Evolutionary conservation across 2,329 filamentous ascomycete species (phyloP).

Genomic region (Thelonectria olida): DNA sequence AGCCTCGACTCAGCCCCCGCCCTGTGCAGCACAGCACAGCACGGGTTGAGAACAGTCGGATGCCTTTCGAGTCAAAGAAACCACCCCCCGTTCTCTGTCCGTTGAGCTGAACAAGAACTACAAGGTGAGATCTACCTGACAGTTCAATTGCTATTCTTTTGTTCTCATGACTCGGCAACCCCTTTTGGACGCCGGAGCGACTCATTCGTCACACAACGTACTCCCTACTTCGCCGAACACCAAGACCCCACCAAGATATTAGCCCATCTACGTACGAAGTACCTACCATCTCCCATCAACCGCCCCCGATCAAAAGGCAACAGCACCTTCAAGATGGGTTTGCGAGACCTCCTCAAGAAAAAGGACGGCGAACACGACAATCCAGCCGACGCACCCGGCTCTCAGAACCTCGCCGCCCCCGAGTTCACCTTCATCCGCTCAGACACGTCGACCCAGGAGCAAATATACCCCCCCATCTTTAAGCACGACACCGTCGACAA

Average conservation of each 20-base stretch:
- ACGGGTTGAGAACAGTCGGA: constrained; percentile 9
- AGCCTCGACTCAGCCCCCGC: constrained; percentile 41
- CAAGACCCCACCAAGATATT: constrained; percentile 8
- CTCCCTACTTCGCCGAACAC: neutral
- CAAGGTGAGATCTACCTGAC: neutral
- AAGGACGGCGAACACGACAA: constrained; percentile 55
- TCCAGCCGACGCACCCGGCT: constrained; percentile 48
- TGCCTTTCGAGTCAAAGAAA: too few species aligned
- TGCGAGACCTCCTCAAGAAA: constrained; percentile 64
- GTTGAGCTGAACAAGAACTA: neutral
- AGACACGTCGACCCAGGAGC: constrained; percentile 82
- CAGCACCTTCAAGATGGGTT: constrained; percentile 51
- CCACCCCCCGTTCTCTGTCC: too few species aligned
- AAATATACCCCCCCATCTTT: constrained; percentile 73
- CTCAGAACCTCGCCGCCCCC: constrained; percentile 55
- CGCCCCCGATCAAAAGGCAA: too few species aligned
- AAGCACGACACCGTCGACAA: constrained; percentile 34
- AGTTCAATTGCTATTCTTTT: neutral
- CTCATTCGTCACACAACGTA: too few species aligned
- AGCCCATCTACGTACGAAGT: neutral
- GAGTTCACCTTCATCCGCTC: constrained; percentile 87
- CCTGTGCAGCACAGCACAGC: too few species aligned
- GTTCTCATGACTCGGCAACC: neutral
- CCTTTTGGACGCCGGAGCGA: too few species aligned
- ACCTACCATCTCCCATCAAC: neutral